These are phyloP conservation scores for Myxozyma monticola DNA, from an alignment of 805 yeast species.

Conservation along the genomic window DNA sequence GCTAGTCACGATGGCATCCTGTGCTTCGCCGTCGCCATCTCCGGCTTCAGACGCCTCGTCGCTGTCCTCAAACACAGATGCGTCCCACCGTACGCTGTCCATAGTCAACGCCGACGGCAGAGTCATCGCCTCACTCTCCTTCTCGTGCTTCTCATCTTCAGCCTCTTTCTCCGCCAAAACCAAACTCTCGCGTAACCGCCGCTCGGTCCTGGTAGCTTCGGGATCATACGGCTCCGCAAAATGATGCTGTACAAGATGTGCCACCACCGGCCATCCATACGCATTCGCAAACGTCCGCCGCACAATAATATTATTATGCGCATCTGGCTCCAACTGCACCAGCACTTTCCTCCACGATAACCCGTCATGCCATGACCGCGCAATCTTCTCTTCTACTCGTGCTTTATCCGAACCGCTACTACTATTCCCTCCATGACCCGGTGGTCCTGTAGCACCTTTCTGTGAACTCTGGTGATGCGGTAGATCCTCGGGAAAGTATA, in stretches of 20 bases:
- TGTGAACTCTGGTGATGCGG: constrained; percentile 44
- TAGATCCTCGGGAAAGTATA: constrained; percentile 63
- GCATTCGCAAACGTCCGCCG: constrained; percentile 88
- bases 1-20: neutral
- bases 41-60: constrained; percentile 19
- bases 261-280: constrained; percentile 92
- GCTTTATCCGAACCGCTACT: constrained; percentile 36
- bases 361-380: constrained; percentile 80
- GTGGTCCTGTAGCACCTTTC: neutral
- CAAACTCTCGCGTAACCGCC: neutral
- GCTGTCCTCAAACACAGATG: constrained; percentile 16
- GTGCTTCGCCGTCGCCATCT: neutral
- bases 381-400: constrained; percentile 72
- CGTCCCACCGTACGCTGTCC: constrained; percentile 21
- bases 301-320: constrained; percentile 90
- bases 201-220: neutral
- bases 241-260: constrained; percentile 71
- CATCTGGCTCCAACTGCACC: constrained; percentile 84
- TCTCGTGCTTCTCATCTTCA: neutral
- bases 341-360: constrained; percentile 91
- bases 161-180: neutral
- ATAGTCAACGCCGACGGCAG: constrained; percentile 1
- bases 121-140: neutral
- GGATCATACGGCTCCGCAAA: constrained; percentile 42
- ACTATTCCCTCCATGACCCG: neutral